A percentile compares a stretch with the other conserved stretches of the same genome.
Conservation (phyloP, 2,329 filamentous ascomycete genomes). For the Hirsutella minnesotensis region DNA sequence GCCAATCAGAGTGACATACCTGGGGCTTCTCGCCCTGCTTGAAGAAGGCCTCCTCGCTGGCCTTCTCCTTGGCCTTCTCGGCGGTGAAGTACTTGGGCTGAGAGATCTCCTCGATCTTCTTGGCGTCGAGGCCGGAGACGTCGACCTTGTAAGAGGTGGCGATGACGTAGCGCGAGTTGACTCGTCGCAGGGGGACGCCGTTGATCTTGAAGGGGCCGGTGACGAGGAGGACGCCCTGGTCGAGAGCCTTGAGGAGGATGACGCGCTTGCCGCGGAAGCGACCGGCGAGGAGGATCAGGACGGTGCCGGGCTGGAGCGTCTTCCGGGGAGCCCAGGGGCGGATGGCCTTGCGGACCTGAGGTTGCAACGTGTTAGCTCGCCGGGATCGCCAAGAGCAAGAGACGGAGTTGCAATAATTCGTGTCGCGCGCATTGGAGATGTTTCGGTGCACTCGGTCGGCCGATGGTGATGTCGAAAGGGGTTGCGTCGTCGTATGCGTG, state of each 20-base stretch:
- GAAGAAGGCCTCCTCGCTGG: constrained; percentile 97
- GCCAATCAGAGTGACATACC: constrained; percentile 44
- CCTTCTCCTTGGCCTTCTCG: constrained; percentile 93
- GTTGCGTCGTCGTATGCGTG: too few species aligned
- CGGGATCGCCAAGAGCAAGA: not conserved
- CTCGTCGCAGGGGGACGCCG: constrained; percentile 90
- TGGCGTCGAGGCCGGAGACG: constrained; percentile 72
- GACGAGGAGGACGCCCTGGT: constrained; percentile 95
- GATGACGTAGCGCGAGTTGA: constrained; percentile 90
- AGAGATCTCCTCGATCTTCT: constrained; percentile 74
- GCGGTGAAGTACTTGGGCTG: constrained; percentile 87
- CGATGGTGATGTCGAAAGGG: not conserved
- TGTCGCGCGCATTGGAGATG: too few species aligned
- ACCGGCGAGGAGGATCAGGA: constrained; percentile 98
- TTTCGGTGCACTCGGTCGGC: too few species aligned
- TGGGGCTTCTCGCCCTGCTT: constrained; percentile 96
- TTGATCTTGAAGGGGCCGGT: constrained; percentile 99
- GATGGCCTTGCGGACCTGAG: constrained; percentile 84
- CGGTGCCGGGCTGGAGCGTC: constrained; percentile 84
- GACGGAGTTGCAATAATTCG: not conserved
- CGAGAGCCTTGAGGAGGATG: constrained; percentile 93
- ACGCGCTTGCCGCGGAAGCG: constrained; percentile 99
- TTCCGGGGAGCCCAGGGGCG: constrained; percentile 78
- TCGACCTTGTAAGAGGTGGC: constrained; percentile 80
- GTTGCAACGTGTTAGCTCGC: constrained; percentile 18